phyloP scores from a whole-genome alignment of 2,329 filamentous ascomycete species.

The Botrytis squamosa region DNA sequence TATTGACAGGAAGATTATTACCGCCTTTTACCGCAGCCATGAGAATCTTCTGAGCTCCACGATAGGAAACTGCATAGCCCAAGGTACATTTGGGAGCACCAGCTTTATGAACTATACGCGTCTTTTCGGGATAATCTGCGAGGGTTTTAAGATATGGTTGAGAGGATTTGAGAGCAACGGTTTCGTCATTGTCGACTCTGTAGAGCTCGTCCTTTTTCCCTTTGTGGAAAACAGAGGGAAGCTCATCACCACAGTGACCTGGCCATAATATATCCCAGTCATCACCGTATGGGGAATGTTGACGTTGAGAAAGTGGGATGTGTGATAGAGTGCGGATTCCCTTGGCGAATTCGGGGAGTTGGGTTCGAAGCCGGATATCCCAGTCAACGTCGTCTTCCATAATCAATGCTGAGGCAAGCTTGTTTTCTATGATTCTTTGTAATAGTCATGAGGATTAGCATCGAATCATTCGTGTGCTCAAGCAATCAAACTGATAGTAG shows the following conservation, averaged over 20 bases:
- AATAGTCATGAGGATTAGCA: conserved; percentile 2
- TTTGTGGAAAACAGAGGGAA: neutral
- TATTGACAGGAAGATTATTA: conserved; percentile 37
- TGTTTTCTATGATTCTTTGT: conserved; percentile 26
- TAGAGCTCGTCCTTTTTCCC: conserved; percentile 24
- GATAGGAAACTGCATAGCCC: conserved; percentile 40
- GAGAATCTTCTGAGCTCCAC: conserved; percentile 53
- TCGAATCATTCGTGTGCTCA: neutral
- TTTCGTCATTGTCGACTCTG: conserved; percentile 34
- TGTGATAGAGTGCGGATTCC: conserved; percentile 22
- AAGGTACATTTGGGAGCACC: conserved; percentile 38
- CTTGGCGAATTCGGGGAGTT: conserved; percentile 38
- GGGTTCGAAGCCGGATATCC: conserved; percentile 42
- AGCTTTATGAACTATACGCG: conserved; percentile 36
- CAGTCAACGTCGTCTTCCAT: conserved; percentile 48
- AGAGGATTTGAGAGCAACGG: conserved; percentile 30
- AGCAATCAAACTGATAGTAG: neutral
- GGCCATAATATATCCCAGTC: conserved; percentile 43
- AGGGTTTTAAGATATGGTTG: conserved; percentile 23
- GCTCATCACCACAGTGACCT: conserved; percentile 40
- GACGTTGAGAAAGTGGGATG: conserved; percentile 18
- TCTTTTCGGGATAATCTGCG: conserved; percentile 24
- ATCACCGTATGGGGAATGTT: conserved; percentile 37
- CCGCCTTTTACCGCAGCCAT: conserved; percentile 50
- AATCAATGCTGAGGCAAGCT: conserved; percentile 41